These are phyloP conservation scores for Gossypium arboreum DNA, from an alignment of 345 rosid species.

Conservation along the genomic window DNA sequence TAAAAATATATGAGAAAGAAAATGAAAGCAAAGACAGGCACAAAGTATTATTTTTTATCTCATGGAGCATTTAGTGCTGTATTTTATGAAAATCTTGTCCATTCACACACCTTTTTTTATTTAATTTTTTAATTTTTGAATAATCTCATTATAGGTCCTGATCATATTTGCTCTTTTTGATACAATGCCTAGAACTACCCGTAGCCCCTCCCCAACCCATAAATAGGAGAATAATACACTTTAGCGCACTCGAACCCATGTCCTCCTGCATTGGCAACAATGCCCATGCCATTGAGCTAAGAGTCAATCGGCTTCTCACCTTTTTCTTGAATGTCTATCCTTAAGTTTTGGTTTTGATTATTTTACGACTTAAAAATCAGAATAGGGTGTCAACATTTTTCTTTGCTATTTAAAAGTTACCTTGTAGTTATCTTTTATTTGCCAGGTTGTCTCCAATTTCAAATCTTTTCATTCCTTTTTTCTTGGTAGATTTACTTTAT, in stretches of 20 bases:
- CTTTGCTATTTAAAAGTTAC: not conserved
- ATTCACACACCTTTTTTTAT: not conserved
- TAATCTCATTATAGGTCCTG: no score
- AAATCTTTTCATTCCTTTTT: not conserved
- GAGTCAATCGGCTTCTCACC: not conserved
- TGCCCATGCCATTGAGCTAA: no score
- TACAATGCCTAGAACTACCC: no score
- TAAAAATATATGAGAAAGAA: not conserved
- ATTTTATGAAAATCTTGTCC: not conserved
- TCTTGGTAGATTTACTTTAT: not conserved
- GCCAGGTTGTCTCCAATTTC: not conserved
- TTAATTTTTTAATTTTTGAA: no score
- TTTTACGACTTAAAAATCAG: not conserved
- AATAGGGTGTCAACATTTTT: not conserved
- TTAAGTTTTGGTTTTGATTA: not conserved
- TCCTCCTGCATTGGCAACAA: no score
- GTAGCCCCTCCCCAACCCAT: no score
- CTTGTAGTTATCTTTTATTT: not conserved
- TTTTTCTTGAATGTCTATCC: not conserved
- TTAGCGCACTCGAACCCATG: no score
- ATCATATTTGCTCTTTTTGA: no score
- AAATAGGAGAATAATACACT: no score
- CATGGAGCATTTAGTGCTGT: not conserved
- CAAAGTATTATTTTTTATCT: not conserved
- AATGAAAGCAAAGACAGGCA: not conserved